Conservation (phyloP, 345 rosid genomes). For the Salix viminalis region DNA sequence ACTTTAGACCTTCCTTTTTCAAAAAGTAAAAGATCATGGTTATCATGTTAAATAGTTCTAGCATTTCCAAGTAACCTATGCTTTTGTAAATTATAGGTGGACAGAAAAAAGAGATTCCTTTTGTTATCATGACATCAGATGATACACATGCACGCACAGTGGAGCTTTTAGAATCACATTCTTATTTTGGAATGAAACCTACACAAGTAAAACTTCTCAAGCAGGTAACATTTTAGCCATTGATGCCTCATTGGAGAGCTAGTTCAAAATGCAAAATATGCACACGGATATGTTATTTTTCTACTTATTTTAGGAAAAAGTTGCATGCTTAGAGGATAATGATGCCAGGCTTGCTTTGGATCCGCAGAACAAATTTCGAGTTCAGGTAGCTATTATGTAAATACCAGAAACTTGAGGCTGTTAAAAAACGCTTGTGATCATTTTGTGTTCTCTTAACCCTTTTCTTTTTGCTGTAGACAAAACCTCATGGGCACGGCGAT, state of each 20-base stretch:
- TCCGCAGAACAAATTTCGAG: constrained; percentile 66
- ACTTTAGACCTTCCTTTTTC: not conserved
- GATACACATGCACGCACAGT: constrained; percentile 77
- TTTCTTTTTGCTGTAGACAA: constrained; percentile 54
- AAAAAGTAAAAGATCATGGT: too few species aligned
- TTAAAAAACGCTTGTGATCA: not conserved
- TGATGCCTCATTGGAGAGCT: not conserved
- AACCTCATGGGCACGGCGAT: constrained; percentile 99
- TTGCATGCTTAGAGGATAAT: constrained; percentile 92
- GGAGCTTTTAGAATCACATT: constrained; percentile 63
- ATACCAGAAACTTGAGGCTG: not conserved
- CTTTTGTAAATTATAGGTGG: constrained; percentile 37
- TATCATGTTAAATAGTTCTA: not conserved
- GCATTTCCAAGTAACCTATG: constrained; percentile 7
- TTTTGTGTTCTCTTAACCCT: constrained; percentile 5
- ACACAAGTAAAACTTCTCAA: constrained; percentile 81
- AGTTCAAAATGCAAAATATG: not conserved
- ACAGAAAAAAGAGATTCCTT: constrained; percentile 61
- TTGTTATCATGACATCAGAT: constrained; percentile 93
- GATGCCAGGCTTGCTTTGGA: constrained; percentile 88
- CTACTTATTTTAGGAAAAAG: constrained; percentile 68
- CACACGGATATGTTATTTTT: not conserved
- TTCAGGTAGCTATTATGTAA: constrained; percentile 56
- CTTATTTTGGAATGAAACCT: constrained; percentile 88
- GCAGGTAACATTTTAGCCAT: constrained; percentile 50